A percentile compares a stretch with the other conserved stretches of the same genome.
Evolutionary conservation across 495 filamentous ascomycete genomes (phyloP).

Genomic region (Penicillium flavigenum): DNA sequence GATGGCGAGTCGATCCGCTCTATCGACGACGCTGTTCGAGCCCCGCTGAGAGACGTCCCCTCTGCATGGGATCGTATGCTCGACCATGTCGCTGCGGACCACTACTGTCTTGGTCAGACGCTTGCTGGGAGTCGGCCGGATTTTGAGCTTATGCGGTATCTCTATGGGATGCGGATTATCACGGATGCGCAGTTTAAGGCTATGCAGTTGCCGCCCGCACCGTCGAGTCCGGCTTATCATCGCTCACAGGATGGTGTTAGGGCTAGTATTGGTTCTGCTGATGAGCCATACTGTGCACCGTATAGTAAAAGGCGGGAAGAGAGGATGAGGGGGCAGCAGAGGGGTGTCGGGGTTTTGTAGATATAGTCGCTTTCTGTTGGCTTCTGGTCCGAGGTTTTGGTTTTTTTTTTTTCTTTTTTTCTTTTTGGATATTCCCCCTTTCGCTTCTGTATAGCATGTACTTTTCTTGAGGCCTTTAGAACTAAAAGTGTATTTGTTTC

Average conservation of each 20-base stretch:
- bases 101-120: constrained; percentile 43
- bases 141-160: constrained; percentile 48
- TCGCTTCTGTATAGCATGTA: constrained; percentile 12
- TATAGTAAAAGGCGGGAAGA: constrained; percentile 48
- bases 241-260: constrained; percentile 43
- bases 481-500: neutral
- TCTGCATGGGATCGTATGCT: constrained; percentile 44
- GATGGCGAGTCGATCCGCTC: neutral
- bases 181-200: constrained; percentile 48
- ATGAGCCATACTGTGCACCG: constrained; percentile 47
- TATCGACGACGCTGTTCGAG: neutral
- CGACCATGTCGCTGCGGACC: constrained; percentile 37
- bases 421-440: constrained; percentile 13
- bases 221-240: constrained; percentile 47
- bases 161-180: constrained; percentile 44
- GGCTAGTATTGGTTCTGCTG: constrained; percentile 44
- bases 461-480: neutral
- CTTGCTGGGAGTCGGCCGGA: constrained; percentile 43
- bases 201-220: constrained; percentile 43
- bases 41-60: neutral
- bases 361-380: neutral
- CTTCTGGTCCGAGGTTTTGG: neutral
- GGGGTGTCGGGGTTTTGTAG: constrained; percentile 37
- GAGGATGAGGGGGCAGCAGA: constrained; percentile 40
- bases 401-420: neutral